Evolutionary conservation across 495 filamentous ascomycete species (phyloP).

Genomic region (Delitschia confertaspora): DNA sequence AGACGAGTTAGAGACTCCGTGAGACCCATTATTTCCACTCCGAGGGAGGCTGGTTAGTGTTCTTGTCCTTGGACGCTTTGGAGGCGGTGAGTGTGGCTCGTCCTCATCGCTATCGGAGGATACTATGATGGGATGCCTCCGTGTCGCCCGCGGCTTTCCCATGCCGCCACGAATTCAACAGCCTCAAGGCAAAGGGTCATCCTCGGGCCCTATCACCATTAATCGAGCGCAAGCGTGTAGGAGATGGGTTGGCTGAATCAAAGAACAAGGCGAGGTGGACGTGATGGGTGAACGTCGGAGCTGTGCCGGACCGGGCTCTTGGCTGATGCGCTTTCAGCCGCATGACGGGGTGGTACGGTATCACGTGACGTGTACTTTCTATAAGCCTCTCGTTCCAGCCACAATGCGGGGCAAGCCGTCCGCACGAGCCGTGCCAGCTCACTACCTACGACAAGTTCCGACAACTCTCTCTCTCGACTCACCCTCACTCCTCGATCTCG

Average conservation of each 20-base stretch:
- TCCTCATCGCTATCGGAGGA: constrained; percentile 40
- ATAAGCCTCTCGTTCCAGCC: too few relatives aligned
- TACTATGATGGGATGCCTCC: constrained; percentile 39
- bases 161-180: constrained; percentile 26
- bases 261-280: too few relatives aligned
- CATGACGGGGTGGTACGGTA: too few relatives aligned
- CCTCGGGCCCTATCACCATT: constrained; percentile 8
- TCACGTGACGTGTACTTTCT: too few relatives aligned
- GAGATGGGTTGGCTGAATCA: constrained; percentile 1
- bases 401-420: too few relatives aligned
- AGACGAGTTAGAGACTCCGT: constrained; percentile 7
- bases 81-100: constrained; percentile 10
- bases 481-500: background rate
- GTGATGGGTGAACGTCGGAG: too few relatives aligned
- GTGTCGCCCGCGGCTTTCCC: constrained; percentile 40
- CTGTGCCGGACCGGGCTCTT: too few relatives aligned
- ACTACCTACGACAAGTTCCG: background rate
- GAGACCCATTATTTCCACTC: constrained; percentile 11
- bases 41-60: constrained; percentile 7
- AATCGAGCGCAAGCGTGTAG: constrained; percentile 6
- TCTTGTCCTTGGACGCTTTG: constrained; percentile 21
- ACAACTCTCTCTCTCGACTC: background rate
- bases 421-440: constrained; percentile 7
- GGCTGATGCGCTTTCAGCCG: constrained; percentile 4
- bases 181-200: constrained; percentile 14